Base-by-base conservation (phyloP, 768 basidiomycete species). In the Mycena filopes region DNA sequence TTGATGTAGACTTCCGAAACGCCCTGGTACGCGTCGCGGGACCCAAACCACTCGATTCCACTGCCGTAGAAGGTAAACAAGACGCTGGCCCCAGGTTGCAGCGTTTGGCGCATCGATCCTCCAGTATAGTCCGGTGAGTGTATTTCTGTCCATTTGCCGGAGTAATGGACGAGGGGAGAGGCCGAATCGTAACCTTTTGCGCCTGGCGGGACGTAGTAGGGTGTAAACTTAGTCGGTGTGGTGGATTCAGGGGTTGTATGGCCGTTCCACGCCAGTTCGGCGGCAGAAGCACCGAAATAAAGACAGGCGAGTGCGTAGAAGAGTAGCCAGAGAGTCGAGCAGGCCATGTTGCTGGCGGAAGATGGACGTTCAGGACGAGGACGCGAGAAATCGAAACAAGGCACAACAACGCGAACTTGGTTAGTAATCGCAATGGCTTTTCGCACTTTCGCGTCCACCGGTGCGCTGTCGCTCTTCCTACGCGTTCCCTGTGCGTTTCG, bases 41-140 rank as follows among this genome's bases (percentile, higher is more conserved):
- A 84, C 31, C 92, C 92, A 68, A 93, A 93, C 88, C 88, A 91
- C 76, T 93, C 92, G 67, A 94, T 82, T 1, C 90, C 90, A 15
- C 88, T 90, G 16, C 92, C 92, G n/a, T 79, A 79, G 75, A 93
- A 93, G 3, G 83, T 80, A 75, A 93, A 84, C 2, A 80, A 79
- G 48, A 85, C 78, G 4, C 83, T 76, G 13, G 91, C 86, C 49
- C 81, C 81, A 20, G 75, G 75, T 48, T 83, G 75, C 16, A 79
- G 76, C 0, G 89, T 89, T 71, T 81, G 82, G 16, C 81, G 83
- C 36, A 86, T 75, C 16, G 87, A 84, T 18, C 83, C 80, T 21
- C 82, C 77, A 31, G 86, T 73, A 70, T 86, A 89, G 38, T 79
- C 76, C 1, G 76, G 73, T 0, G 89, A 89, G 70, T 81, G 87